Base-by-base conservation (phyloP, 257 asterid genomes). In the Primulina huaijiensis region DNA sequence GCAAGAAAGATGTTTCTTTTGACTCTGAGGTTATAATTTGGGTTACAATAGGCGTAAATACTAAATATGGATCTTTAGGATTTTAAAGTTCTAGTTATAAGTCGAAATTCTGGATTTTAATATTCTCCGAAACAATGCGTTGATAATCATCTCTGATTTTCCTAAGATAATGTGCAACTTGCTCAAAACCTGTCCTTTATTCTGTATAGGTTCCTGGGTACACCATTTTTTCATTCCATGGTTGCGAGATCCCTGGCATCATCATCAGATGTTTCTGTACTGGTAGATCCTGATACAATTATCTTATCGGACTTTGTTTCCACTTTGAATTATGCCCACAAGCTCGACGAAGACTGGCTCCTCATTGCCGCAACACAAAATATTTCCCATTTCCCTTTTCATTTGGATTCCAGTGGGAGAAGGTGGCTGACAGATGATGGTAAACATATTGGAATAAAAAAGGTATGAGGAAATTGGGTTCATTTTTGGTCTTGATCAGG, bases 201-300 rank as follows among this genome's bases (percentile, higher is more conserved):
- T 40, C 52, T 11, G 17, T 40, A 8, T 78, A 93, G 99, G 90
- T 93, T 90, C 73, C 73, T 85, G 23, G 88, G 89, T 60, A 87
- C 92, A 68, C 96, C 97, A 0, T 93, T 86, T 78, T 87, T 90
- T 76, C 97, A 93, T 82, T 89, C 99, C 67, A 87, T 93, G 97
- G 84, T 93, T 74, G 96, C 96, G 62, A 84, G 96, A 80, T 64
- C 95, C 69, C 80, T 85, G 77, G 79, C 90, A 69, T 89, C 95
- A 56, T 69, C 88, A 65, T 86, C 97, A 52, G 95, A 90, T 78
- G 57, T 93, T 40, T 82, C 96, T 73, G 90, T 76, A 27, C 64
- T 93, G 75, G 77, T 90, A 77, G 92, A 93, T 84, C 89, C 97
- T 1, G 87, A 87, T 35, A 81, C 90, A 67, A 53, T 86, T 87